Evolutionary conservation across 2,329 filamentous ascomycete species (phyloP).

Genomic region (Nemania serpens): DNA sequence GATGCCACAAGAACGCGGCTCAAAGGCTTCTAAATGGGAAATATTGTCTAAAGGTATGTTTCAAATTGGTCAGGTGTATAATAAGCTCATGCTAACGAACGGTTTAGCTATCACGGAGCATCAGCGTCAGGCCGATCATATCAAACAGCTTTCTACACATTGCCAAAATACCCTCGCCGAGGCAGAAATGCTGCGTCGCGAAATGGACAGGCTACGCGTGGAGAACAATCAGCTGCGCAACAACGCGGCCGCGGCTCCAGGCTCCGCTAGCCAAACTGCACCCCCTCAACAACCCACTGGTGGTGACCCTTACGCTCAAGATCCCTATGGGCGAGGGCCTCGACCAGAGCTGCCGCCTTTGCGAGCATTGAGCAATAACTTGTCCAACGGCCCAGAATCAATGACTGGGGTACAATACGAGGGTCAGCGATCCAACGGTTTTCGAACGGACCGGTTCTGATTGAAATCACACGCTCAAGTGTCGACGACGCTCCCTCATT

Average conservation of each 20-base stretch:
- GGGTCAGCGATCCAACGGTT: constrained; percentile 52
- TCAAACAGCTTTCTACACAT: constrained; percentile 53
- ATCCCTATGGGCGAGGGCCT: constrained; percentile 36
- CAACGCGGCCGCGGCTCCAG: constrained; percentile 32
- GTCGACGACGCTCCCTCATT: constrained; percentile 15
- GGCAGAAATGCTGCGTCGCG: constrained; percentile 54
- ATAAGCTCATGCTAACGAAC: constrained; percentile 27
- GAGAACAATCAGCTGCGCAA: constrained; percentile 54
- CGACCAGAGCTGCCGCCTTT: constrained; percentile 62
- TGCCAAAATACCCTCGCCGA: constrained; percentile 50
- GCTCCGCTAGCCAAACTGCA: constrained; percentile 32
- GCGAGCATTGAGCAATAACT: constrained; percentile 53
- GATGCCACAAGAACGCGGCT: constrained; percentile 79
- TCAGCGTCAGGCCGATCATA: constrained; percentile 56
- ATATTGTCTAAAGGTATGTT: constrained; percentile 81
- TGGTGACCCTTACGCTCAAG: constrained; percentile 40
- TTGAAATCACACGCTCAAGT: not conserved
- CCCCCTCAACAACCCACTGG: constrained; percentile 38
- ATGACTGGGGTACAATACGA: constrained; percentile 72
- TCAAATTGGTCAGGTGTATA: not conserved
- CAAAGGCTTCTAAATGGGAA: constrained; percentile 89
- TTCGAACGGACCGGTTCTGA: constrained; percentile 46
- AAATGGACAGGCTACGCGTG: constrained; percentile 53
- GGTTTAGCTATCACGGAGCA: constrained; percentile 65
- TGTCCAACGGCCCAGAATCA: constrained; percentile 56